A percentile compares a stretch with the other conserved stretches of the same genome.
These are phyloP conservation scores for Microbotryomycetes sp. DNA, from an alignment of 1,284 basidiomycete species.

Conservation along the genomic window DNA sequence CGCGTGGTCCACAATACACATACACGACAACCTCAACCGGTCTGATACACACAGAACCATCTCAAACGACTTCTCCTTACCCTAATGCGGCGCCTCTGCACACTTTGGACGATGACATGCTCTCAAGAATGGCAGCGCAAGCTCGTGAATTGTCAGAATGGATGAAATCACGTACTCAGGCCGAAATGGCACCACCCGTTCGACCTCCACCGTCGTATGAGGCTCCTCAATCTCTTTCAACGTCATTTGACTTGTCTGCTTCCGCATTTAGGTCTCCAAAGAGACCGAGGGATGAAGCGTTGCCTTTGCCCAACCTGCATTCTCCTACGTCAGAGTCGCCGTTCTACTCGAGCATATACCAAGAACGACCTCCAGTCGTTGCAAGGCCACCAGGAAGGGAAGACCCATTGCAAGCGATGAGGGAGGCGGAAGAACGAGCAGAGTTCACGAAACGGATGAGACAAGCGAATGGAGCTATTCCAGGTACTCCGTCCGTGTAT, in stretches of 20 bases:
- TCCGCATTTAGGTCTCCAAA: background rate
- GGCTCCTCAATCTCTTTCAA: too few relatives aligned
- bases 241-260: background rate
- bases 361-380: background rate
- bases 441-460: background rate
- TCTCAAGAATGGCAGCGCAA: constrained; percentile 10
- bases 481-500: background rate
- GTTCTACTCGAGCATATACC: background rate
- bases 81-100: background rate
- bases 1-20: background rate
- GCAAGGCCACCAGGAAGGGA: background rate
- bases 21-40: background rate
- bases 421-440: background rate
- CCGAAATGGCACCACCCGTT: background rate
- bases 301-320: background rate
- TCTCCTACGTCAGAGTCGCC: background rate
- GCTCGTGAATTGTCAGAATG: constrained; percentile 14
- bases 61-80: background rate
- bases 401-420: background rate
- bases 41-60: background rate
- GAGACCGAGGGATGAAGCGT: background rate
- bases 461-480: background rate
- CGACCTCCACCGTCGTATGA: background rate
- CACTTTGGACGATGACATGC: constrained; percentile 2
- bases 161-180: background rate